These are phyloP conservation scores for Tulasnella sp. DNA, from an alignment of 768 basidiomycete genomes.

Conservation along the genomic window DNA sequence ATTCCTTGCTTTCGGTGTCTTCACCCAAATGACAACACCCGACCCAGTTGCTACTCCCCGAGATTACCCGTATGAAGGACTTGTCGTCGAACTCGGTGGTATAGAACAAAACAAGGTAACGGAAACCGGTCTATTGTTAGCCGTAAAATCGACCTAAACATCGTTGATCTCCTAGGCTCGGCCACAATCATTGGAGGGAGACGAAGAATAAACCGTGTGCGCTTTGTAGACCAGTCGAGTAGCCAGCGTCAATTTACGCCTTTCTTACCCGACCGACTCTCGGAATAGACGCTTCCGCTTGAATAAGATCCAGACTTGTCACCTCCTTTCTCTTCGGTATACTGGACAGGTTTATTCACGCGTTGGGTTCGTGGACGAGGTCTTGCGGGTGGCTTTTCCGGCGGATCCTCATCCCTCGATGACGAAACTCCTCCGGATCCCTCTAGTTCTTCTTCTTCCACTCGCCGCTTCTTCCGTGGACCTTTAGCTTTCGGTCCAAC, in stretches of 20 bases:
- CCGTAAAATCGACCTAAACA: not conserved
- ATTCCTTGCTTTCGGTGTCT: constrained; percentile 48
- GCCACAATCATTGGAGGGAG: constrained; percentile 11
- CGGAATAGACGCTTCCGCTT: not conserved
- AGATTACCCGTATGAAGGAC: constrained; percentile 64
- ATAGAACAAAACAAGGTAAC: constrained; percentile 66
- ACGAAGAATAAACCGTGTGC: not conserved
- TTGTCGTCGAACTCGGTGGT: constrained; percentile 68
- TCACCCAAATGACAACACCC: constrained; percentile 38
- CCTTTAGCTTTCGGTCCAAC: not conserved
- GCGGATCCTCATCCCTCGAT: constrained; percentile 3
- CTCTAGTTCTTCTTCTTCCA: constrained; percentile 1
- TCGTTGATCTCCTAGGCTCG: not conserved
- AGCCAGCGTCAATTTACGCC: not conserved
- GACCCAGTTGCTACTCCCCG: constrained; percentile 57
- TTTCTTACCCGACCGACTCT: not conserved
- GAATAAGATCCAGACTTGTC: not conserved
- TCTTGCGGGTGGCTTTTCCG: not conserved
- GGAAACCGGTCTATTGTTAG: not conserved
- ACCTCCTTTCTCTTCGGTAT: not conserved
- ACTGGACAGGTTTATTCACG: not conserved
- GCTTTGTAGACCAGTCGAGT: not conserved
- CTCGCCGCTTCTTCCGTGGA: not conserved
- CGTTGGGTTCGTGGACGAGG: constrained; percentile 10
- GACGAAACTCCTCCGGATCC: not conserved